These are phyloP conservation scores for Xylaria palmicola DNA, from an alignment of 495 filamentous ascomycete species.

Conservation along the genomic window DNA sequence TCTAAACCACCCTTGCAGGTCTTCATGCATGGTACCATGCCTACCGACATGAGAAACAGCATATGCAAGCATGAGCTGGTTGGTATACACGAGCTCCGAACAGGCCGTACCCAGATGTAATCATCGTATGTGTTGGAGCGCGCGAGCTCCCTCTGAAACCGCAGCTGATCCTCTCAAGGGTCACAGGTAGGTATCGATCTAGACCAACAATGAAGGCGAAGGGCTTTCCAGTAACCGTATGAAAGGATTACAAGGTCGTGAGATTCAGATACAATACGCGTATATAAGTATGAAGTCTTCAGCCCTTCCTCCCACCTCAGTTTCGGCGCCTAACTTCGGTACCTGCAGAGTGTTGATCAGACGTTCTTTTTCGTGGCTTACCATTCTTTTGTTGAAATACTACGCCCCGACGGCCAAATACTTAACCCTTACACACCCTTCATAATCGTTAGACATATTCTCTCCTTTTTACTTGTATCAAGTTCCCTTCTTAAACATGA, in stretches of 20 bases:
- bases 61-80: background rate
- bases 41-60: background rate
- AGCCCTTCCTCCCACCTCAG: background rate
- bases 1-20: background rate
- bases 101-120: background rate
- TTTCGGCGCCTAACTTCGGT: background rate
- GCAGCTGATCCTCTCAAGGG: background rate
- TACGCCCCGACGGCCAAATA: background rate
- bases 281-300: background rate
- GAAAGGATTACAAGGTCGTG: background rate
- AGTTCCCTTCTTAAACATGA: constrained; percentile 14
- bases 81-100: background rate
- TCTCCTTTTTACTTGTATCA: background rate
- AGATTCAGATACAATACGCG: background rate
- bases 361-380: background rate
- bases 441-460: background rate
- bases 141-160: background rate
- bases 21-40: background rate
- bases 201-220: background rate
- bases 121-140: background rate
- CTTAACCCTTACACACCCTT: background rate
- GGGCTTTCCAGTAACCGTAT: background rate
- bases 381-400: background rate
- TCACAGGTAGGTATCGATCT: background rate
- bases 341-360: background rate